A percentile compares a stretch with the other conserved stretches of the same genome.
Evolutionary conservation across 352 stramenopile species (phyloP).

Genomic region (Plasmopara muralis): DNA sequence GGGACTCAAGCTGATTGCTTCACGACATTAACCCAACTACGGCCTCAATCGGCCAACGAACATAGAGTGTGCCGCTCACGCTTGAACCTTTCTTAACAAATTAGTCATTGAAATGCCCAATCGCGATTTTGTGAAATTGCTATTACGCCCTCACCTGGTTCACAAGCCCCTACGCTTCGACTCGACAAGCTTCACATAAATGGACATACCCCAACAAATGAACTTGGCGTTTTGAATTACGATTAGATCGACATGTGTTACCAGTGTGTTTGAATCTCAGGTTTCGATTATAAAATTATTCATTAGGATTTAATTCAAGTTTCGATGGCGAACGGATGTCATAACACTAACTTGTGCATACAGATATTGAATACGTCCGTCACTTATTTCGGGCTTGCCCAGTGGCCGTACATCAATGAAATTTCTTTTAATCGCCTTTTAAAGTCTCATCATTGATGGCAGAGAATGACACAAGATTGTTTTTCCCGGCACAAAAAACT

Average conservation of each 20-base stretch:
- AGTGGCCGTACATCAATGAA: conserved; percentile 4
- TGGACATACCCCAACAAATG: not conserved
- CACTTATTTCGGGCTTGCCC: conserved; percentile 8
- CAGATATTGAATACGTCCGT: conserved; percentile 1
- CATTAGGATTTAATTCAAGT: not conserved
- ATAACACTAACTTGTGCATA: not conserved
- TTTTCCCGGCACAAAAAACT: not conserved
- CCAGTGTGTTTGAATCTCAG: not conserved
- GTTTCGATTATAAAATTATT: not conserved
- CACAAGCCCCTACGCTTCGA: not conserved
- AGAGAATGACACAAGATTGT: not conserved
- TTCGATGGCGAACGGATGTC: not conserved
- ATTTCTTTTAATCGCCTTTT: conserved; percentile 5
- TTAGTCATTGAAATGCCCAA: conserved; percentile 5
- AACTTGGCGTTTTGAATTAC: not conserved
- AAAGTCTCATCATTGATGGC: not conserved
- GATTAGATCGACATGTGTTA: not conserved
- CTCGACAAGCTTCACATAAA: not conserved
- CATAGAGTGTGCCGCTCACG: not conserved
- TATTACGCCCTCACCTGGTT: not conserved
- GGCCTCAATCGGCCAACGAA: not conserved
- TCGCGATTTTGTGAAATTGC: conserved; percentile 3
- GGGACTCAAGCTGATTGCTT: not conserved
- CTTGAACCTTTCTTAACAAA: not conserved
- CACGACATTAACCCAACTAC: not conserved